Evolutionary conservation across 1,284 basidiomycete species (phyloP), one percentile per base, ranked within the genome.

Genomic region (Amylostereum areolatum): DNA sequence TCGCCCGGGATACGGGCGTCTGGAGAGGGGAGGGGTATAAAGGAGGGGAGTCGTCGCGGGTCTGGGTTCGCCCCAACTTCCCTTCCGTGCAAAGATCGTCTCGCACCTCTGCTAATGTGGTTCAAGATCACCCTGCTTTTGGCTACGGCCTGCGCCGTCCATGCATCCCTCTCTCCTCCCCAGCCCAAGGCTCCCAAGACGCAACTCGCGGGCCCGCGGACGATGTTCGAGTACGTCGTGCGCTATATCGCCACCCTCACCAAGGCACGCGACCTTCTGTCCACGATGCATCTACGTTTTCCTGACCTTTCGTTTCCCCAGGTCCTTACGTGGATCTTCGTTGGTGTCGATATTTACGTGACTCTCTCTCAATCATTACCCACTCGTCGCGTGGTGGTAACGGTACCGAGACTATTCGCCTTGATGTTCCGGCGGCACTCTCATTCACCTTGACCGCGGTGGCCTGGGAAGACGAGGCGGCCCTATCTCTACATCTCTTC

Each of bases 351-450:
- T 28, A 28, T 27, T 10, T 28, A 28, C 7, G 41, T 28, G 30
- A 43, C 41, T 6, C 27, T 43, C 33, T 35, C 37, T 6, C 37
- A 6, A n/a, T n/a, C n/a, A n/a, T n/a, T n/a, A n/a, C n/a, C n/a
- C n/a, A n/a, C n/a, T n/a, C n/a, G n/a, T n/a, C n/a, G n/a, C n/a
- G 72, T 43, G 75, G 72, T 36, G 12, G 30, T 51, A n/a, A n/a
- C n/a, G n/a, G n/a, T n/a, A n/a, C n/a, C n/a, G 82, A 86, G 57
- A 77, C 81, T 18, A 82, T 89, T 56, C 78, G 83, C 39, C 73
- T 90, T 31, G 85, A 89, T 59, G 78, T 88, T 39, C 81, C 85
- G 44, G 70, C 82, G 78, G 77, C 36, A 70, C 80, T 18, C 66
- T 87, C 39, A 71, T 78, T 27, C 78, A 79, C 48, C 61, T 81